Base-by-base conservation (phyloP, 257 asterid genomes). In the Knoxia roxburghii region DNA sequence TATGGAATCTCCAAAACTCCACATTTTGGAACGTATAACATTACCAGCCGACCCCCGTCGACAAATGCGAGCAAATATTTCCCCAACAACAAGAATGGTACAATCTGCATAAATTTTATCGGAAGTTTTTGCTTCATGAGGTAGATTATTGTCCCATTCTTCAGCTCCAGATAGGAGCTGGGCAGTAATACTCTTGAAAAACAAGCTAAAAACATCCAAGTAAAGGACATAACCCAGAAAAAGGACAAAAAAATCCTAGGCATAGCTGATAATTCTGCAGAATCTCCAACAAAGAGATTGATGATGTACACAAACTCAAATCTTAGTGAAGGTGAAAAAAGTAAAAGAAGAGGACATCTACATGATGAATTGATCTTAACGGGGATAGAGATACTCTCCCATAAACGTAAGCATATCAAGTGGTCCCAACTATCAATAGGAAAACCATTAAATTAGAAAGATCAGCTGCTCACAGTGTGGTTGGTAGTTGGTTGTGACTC, bases 1-100 rank as follows among this genome's bases (percentile, higher is more conserved):
- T 26, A 70, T 39, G 65, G 39, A 71, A 69, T 67, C 43, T 64
- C 40, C 35, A 9, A 41, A 72, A 53, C 61, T 55, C 70, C 69
- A 69, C 14, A 48, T 67, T 61, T 46, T 72, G 60, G 53, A 70
- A 68, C 69, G 20, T 67, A 20, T 68, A 35, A 58, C 72, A 40
- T 73, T 82, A 93, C 99, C 97, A 45, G 92, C 76, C 69, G 94
- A 88, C 52, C 99, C 99, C 76, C 99, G 86, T 43, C 99, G 91
- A 80, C 91, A 82, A 70, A 94, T 84, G 72, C 93, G 95, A 49
- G 92, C 71, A 85, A 85, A 83, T 68, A 76, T 78, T 79, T 88
- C 95, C 68, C 91, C 99, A 76, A 74, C 73, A 77, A 94, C 87
- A 68, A 78, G 72, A 57, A 87, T 78, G 52, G 73, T 24, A 64